Conservation (phyloP, 257 asterid species). For the Mentha longifolia region DNA sequence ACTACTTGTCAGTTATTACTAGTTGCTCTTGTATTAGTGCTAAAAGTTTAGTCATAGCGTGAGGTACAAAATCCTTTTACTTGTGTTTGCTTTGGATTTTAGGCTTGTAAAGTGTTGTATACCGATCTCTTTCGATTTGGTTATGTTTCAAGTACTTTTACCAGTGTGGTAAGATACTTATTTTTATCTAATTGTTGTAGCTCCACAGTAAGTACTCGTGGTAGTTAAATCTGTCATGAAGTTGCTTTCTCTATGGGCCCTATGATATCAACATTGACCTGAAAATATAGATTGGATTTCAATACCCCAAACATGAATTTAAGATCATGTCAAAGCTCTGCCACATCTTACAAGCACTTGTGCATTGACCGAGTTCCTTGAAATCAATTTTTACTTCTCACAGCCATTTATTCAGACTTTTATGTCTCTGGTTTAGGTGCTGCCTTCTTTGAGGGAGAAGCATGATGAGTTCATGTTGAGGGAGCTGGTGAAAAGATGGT, state of each 20-base stretch:
- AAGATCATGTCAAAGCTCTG: conserved; percentile 6
- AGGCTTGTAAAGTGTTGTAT: background rate
- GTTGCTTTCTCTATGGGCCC: conserved; percentile 6
- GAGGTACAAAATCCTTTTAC: background rate
- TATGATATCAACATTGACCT: conserved; percentile 11
- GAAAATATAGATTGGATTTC: background rate
- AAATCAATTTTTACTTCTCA: conserved; percentile 20
- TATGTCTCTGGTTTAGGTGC: conserved; percentile 50
- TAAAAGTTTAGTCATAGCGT: background rate
- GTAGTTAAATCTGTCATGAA: background rate
- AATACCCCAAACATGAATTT: conserved; percentile 12
- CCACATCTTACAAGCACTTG: conserved; percentile 12
- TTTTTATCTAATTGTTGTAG: conserved; percentile 11
- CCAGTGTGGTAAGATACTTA: background rate
- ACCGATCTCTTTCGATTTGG: background rate
- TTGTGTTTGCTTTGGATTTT: conserved; percentile 9
- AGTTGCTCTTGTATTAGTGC: conserved; percentile 1
- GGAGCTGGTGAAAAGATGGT: conserved; percentile 93
- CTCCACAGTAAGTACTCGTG: too few species aligned
- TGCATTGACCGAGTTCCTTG: background rate
- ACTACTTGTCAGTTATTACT: conserved; percentile 11
- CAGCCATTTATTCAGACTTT: conserved; percentile 21
- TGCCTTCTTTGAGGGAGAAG: conserved; percentile 87
- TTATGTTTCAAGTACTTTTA: background rate
- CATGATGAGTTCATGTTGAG: conserved; percentile 93